A percentile compares a stretch with the other conserved stretches of the same genome.
Evolutionary conservation across 2,329 filamentous ascomycete species (phyloP).

Genomic region (Cryphonectria nitschkei): DNA sequence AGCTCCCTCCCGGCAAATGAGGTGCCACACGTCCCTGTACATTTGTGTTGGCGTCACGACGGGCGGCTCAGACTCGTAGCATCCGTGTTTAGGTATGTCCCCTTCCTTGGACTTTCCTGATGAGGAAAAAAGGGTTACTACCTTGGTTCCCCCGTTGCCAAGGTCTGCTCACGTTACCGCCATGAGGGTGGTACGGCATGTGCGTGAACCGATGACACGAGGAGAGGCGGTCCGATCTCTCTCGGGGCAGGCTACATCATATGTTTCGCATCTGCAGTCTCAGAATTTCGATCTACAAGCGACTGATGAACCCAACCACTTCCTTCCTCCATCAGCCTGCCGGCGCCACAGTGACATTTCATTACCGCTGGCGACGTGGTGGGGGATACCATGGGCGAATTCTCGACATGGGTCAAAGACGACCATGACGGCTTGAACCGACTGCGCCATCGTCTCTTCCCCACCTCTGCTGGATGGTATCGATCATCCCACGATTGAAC

Average conservation of each 20-base stretch:
- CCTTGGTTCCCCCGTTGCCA: constrained; percentile 4
- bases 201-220: constrained; percentile 17
- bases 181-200: constrained; percentile 2
- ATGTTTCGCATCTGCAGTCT: constrained; percentile 4
- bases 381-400: constrained; percentile 5
- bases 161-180: constrained; percentile 17
- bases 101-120: constrained; percentile 4
- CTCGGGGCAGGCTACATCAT: neutral
- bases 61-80: constrained; percentile 9
- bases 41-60: constrained; percentile 17
- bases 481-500: constrained; percentile 9
- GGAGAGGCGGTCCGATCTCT: neutral
- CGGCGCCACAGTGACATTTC: constrained; percentile 4
- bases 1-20: constrained; percentile 18
- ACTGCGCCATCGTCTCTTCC: neutral
- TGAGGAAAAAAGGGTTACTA: constrained; percentile 15
- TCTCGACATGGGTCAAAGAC: constrained; percentile 20
- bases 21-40: constrained; percentile 9
- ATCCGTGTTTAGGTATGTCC: constrained; percentile 6
- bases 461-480: constrained; percentile 7
- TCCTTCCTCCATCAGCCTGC: neutral
- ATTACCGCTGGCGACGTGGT: constrained; percentile 1
- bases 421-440: constrained; percentile 27
- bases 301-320: neutral
- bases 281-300: neutral